Evolutionary conservation across 2,329 filamentous ascomycete species (phyloP).

Genomic region (Sporothrix brunneoviolacea): DNA sequence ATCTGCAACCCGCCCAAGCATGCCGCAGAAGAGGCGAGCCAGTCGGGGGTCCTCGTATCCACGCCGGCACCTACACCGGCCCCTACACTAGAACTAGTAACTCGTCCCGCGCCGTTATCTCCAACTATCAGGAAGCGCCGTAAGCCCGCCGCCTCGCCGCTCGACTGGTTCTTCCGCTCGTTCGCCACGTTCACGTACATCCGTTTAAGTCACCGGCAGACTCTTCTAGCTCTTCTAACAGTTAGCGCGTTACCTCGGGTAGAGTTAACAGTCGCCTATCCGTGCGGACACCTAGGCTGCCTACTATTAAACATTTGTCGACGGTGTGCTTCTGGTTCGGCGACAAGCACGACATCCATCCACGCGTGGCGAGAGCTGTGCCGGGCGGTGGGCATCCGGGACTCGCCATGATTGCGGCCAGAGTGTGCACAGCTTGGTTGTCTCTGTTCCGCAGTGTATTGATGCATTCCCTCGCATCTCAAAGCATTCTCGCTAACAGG

Average conservation of each 20-base stretch:
- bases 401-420: neutral
- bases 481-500: neutral
- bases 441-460: too few relatives aligned
- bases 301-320: slow-evolving; percentile 1
- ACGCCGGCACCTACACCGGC: too few relatives aligned
- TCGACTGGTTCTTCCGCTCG: slow-evolving; percentile 8
- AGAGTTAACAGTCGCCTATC: neutral
- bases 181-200: slow-evolving; percentile 2
- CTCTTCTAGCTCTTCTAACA: slow-evolving; percentile 1
- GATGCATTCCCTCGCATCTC: too few relatives aligned
- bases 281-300: neutral
- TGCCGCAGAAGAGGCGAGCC: neutral
- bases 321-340: slow-evolving; percentile 8
- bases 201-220: neutral
- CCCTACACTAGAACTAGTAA: neutral
- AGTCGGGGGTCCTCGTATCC: too few relatives aligned
- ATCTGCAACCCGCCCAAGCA: neutral
- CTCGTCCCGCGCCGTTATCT: too few relatives aligned
- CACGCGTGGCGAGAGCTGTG: slow-evolving; percentile 6
- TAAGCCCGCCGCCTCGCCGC: neutral
- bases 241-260: neutral
- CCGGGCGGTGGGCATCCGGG: neutral
- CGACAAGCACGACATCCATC: neutral
- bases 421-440: neutral
- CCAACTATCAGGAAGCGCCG: too few relatives aligned